Conservation (phyloP, 768 basidiomycete species). For the Pisolithus orientalis region DNA sequence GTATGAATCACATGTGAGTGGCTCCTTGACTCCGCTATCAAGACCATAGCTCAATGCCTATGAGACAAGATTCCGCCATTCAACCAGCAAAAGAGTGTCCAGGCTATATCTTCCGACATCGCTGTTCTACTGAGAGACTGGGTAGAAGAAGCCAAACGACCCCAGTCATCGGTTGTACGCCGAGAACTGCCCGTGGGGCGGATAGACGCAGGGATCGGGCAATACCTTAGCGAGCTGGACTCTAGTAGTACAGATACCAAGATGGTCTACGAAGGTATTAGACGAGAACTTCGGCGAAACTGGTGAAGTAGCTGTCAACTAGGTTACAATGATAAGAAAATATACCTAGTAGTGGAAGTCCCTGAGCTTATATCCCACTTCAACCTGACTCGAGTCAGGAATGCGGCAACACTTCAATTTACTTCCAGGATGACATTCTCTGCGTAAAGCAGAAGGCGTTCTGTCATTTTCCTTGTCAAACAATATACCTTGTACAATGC, state of each 20-base stretch:
- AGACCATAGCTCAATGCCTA: conserved; percentile 1
- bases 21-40: not conserved
- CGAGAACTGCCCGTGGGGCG: conserved; percentile 74
- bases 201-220: conserved; percentile 66
- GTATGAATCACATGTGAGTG: conserved; percentile 78
- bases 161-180: conserved; percentile 56
- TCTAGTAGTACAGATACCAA: conserved; percentile 56
- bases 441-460: conserved; percentile 58
- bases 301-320: conserved; percentile 45
- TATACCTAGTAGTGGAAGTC: conserved; percentile 7
- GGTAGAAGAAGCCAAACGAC: conserved; percentile 70
- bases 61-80: conserved; percentile 67
- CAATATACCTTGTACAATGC: conserved; percentile 67
- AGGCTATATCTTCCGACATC: conserved; percentile 76
- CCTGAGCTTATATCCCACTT: conserved; percentile 3
- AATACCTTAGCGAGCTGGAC: conserved; percentile 69
- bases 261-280: conserved; percentile 60
- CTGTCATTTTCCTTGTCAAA: conserved; percentile 52
- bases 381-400: not conserved
- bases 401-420: conserved; percentile 27
- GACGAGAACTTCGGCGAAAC: conserved; percentile 62
- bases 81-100: conserved; percentile 73
- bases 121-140: conserved; percentile 76
- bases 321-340: conserved; percentile 9
- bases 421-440: conserved; percentile 82